phyloP scores from a whole-genome alignment of 2,329 filamentous ascomycete genomes.

The Ceratocystis variospora region DNA sequence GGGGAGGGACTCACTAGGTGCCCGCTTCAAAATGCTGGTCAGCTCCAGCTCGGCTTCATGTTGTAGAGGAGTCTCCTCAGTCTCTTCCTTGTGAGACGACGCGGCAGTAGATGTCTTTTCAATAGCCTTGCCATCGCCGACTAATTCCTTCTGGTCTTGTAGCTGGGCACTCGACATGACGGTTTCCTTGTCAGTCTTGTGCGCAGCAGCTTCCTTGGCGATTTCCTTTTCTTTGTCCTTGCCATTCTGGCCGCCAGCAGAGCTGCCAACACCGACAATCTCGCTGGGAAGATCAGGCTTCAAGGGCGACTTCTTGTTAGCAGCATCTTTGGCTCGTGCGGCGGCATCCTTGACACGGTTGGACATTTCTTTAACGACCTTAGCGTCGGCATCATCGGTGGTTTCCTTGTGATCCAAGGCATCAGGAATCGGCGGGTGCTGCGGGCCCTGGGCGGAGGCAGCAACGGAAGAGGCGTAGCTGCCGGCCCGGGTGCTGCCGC shows the following conservation, averaged over 20 bases:
- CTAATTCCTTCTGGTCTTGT: conserved; percentile 54
- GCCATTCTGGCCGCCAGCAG: conserved; percentile 40
- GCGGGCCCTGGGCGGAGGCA: conserved; percentile 25
- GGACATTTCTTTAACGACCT: conserved; percentile 37
- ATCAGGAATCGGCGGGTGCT: conserved; percentile 45
- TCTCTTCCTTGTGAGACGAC: conserved; percentile 20
- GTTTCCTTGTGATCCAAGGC: conserved; percentile 34
- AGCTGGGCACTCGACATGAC: conserved; percentile 44
- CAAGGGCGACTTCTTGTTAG: conserved; percentile 50
- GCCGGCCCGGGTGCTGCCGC: conserved; percentile 31
- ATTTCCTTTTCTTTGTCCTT: conserved; percentile 33
- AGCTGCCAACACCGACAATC: conserved; percentile 45
- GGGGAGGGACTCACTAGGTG: conserved; percentile 50
- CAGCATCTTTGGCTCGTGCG: conserved; percentile 52
- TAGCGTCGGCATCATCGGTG: conserved; percentile 9
- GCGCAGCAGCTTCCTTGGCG: conserved; percentile 26
- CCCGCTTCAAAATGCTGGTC: conserved; percentile 65
- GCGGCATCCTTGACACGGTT: conserved; percentile 55
- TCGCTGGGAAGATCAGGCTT: conserved; percentile 45
- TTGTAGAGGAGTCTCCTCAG: conserved; percentile 42
- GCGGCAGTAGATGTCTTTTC: background rate
- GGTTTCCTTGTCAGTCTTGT: conserved; percentile 26
- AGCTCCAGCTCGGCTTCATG: conserved; percentile 57
- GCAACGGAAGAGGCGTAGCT: conserved; percentile 19
- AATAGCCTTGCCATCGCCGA: conserved; percentile 3